phyloP scores from a whole-genome alignment of 495 filamentous ascomycete genomes.

The Podospora bellae-mahoneyi region DNA sequence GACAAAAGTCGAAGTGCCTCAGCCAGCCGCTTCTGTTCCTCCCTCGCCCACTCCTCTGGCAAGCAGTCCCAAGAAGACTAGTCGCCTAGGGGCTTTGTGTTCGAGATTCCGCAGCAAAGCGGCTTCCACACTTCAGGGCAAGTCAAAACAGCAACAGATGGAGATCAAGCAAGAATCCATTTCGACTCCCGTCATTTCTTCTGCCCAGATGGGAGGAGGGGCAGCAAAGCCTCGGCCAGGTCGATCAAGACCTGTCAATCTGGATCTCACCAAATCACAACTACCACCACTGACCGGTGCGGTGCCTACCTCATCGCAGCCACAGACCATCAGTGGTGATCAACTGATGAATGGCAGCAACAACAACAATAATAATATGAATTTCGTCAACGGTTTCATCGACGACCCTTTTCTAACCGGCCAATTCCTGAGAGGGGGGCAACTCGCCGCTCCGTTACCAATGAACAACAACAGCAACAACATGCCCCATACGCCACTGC shows the following conservation, averaged over 20 bases:
- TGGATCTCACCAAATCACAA: slow-evolving; percentile 21
- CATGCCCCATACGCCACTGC: slow-evolving; percentile 33
- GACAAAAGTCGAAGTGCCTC: slow-evolving; percentile 29
- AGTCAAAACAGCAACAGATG: slow-evolving; percentile 16
- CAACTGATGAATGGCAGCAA: slow-evolving; percentile 5
- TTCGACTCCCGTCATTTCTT: slow-evolving; percentile 21
- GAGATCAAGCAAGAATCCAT: slow-evolving; percentile 6
- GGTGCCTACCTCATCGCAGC: slow-evolving; percentile 20
- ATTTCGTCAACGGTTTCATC: slow-evolving; percentile 34
- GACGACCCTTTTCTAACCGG: slow-evolving; percentile 39
- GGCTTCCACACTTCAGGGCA: slow-evolving; percentile 22
- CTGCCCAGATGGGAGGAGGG: slow-evolving; percentile 24
- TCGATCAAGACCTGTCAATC: slow-evolving; percentile 18
- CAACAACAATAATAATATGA: slow-evolving; percentile 4
- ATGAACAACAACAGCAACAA: slow-evolving; percentile 6
- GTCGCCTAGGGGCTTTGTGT: slow-evolving; percentile 29
- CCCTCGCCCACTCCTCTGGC: slow-evolving; percentile 26
- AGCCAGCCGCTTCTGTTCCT: slow-evolving; percentile 29
- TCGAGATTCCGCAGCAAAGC: slow-evolving; percentile 33
- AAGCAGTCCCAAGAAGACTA: slow-evolving; percentile 27
- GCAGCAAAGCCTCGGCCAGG: slow-evolving; percentile 4
- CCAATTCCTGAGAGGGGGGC: slow-evolving; percentile 16
- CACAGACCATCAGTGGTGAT: slow-evolving; percentile 8
- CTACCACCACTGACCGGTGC: slow-evolving; percentile 34
- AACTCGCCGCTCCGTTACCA: slow-evolving; percentile 8